Conservation (phyloP, 2,329 filamentous ascomycete species). For the Stagonosporopsis rhizophila region DNA sequence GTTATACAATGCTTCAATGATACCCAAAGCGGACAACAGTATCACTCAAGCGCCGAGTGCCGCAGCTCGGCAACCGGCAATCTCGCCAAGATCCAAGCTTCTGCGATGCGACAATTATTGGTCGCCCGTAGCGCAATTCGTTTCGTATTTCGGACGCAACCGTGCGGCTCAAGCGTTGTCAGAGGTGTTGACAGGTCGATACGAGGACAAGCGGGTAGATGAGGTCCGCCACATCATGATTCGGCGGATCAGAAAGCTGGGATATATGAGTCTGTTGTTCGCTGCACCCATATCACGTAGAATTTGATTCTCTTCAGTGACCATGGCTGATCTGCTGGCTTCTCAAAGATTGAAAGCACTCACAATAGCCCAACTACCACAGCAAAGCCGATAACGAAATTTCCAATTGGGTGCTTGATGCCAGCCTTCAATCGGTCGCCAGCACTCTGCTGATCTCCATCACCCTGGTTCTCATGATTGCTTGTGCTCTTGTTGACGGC, state of each 20-base stretch:
- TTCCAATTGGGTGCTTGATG: conserved; percentile 32
- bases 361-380: conserved; percentile 32
- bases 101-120: neutral
- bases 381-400: conserved; percentile 29
- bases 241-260: conserved; percentile 32
- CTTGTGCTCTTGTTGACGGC: conserved; percentile 20
- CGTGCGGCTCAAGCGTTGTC: conserved; percentile 23
- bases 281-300: neutral
- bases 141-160: neutral
- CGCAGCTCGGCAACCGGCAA: conserved; percentile 8
- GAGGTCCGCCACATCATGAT: conserved; percentile 31
- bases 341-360: conserved; percentile 16
- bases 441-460: conserved; percentile 23
- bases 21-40: too few species aligned
- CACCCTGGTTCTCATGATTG: conserved; percentile 13
- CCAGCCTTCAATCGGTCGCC: conserved; percentile 29
- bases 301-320: conserved; percentile 15
- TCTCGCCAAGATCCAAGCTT: conserved; percentile 12
- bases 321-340: conserved; percentile 21
- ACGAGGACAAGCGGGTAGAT: conserved; percentile 22
- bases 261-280: conserved; percentile 27
- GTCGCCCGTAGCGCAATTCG: conserved; percentile 1
- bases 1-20: neutral
- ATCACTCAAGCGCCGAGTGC: neutral
- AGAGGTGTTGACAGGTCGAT: conserved; percentile 28